These are phyloP conservation scores for Parsonsia alboflavescens DNA, from an alignment of 257 asterid genomes.

Conservation along the genomic window DNA sequence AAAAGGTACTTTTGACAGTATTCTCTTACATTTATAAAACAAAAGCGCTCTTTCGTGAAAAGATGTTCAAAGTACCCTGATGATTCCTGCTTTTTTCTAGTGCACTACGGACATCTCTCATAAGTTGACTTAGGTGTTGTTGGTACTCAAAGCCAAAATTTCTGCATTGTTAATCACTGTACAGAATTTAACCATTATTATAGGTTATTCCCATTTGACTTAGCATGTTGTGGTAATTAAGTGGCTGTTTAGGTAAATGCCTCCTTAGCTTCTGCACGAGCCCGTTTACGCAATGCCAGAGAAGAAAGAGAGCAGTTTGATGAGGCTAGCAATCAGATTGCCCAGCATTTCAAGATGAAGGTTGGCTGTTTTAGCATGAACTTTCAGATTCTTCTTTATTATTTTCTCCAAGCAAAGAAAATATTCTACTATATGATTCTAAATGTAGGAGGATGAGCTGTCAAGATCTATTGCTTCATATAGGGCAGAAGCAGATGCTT, in stretches of 20 bases:
- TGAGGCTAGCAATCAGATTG: slow-evolving; percentile 73
- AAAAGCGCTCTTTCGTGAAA: slow-evolving; percentile 11
- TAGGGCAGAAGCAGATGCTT: slow-evolving; percentile 75
- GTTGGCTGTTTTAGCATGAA: slow-evolving; percentile 29
- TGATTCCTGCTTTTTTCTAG: slow-evolving; percentile 1
- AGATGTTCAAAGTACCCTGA: background rate
- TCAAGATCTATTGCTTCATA: slow-evolving; percentile 59
- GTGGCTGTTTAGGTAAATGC: slow-evolving; percentile 48
- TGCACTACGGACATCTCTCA: background rate
- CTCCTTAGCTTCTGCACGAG: slow-evolving; percentile 55
- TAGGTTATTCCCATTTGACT: background rate
- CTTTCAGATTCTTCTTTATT: background rate
- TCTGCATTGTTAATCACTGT: background rate
- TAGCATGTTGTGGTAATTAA: slow-evolving; percentile 24
- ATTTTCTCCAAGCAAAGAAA: slow-evolving; percentile 1
- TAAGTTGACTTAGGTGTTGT: background rate
- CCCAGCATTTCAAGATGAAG: slow-evolving; percentile 67
- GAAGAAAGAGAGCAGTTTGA: slow-evolving; percentile 95
- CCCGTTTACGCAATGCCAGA: slow-evolving; percentile 67
- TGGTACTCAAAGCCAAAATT: background rate
- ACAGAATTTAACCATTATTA: background rate
- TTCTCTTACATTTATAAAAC: slow-evolving; percentile 2
- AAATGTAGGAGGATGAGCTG: slow-evolving; percentile 77
- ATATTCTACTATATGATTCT: slow-evolving; percentile 6
- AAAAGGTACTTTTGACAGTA: slow-evolving; percentile 43